Conservation (phyloP, 2,329 filamentous ascomycete species). For the Fusarium nematophilum region DNA sequence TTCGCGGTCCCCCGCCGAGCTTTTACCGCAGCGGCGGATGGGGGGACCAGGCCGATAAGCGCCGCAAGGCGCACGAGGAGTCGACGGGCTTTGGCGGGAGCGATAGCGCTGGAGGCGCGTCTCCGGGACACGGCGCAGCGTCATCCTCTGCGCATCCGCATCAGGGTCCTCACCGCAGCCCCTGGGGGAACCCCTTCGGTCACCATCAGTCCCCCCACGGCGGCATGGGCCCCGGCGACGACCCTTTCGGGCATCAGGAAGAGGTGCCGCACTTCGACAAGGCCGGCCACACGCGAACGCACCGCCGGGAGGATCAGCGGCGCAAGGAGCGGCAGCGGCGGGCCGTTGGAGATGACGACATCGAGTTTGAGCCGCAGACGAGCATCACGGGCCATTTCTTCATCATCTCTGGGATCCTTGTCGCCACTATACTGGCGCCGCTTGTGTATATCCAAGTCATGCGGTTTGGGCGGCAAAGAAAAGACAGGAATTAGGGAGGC, state of each 20-base stretch:
- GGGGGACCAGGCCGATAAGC: constrained; percentile 72
- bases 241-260: constrained; percentile 58
- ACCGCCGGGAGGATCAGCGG: constrained; percentile 69
- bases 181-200: constrained; percentile 40
- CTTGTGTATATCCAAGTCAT: constrained; percentile 54
- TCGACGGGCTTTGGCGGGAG: constrained; percentile 46
- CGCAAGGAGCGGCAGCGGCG: constrained; percentile 49
- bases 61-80: constrained; percentile 63
- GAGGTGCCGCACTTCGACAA: constrained; percentile 84
- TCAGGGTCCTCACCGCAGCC: constrained; percentile 21
- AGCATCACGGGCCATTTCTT: constrained; percentile 60
- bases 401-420: constrained; percentile 60
- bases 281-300: constrained; percentile 77
- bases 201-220: constrained; percentile 31
- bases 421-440: constrained; percentile 59
- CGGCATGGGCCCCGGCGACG: constrained; percentile 71
- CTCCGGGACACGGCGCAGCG: constrained; percentile 18
- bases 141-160: constrained; percentile 9
- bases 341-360: constrained; percentile 53
- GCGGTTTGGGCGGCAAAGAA: constrained; percentile 47
- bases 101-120: constrained; percentile 2
- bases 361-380: constrained; percentile 56
- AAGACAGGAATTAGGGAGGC: constrained; percentile 25
- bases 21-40: constrained; percentile 89
- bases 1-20: constrained; percentile 86